Base-by-base conservation (phyloP, 1,139 yeast species). In the Magnusiomyces tetraspermus region DNA sequence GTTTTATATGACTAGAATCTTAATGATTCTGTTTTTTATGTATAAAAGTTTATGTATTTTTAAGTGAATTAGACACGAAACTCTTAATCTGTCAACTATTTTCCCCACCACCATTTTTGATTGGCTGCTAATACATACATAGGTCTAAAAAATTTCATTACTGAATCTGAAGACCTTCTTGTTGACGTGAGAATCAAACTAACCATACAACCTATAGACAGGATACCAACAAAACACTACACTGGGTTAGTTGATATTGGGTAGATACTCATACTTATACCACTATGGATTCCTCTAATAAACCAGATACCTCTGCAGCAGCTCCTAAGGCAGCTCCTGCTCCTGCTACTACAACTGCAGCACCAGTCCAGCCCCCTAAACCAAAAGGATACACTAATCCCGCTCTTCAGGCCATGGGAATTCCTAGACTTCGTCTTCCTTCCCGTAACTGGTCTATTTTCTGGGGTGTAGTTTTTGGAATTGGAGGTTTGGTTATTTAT, bases 361-460 rank as follows among this genome's bases (percentile, higher is more conserved):
- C 48, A 21, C 52, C 51, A 2, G 43, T 44, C 19, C 50, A 53
- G 37, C 57, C 60, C 3, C 52, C 54, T 23, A 57, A 54, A 41
- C 56, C 62, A 30, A 76, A 76, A 56, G 83, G 82, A 33, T 85
- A 80, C 75, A 71, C 83, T 17, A 90, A 90, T 64, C 97, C 97
- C 1, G 97, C 96, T 0, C 77, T 92, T 52, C 72, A 80, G 60
- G 87, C 87, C 64, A 79, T 92, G 87, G 98, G 98, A 1, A 77
- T 92, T 48, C 87, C 89, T 2, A 71, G 82, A 26, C 63, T 88
- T 33, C 77, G 84, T 40, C 69, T 94, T 22, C 98, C 99, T 0
- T 83, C 95, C 0, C 75, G 97, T 58, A 92, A 90, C 71, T 90
- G 97, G 98, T 70, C 80, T 74, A 86, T 89, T 45, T 92, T 94